Evolutionary conservation across 1,284 basidiomycete genomes (phyloP), one percentile per base, ranked within the genome.

Genomic region (Athelia sp.): DNA sequence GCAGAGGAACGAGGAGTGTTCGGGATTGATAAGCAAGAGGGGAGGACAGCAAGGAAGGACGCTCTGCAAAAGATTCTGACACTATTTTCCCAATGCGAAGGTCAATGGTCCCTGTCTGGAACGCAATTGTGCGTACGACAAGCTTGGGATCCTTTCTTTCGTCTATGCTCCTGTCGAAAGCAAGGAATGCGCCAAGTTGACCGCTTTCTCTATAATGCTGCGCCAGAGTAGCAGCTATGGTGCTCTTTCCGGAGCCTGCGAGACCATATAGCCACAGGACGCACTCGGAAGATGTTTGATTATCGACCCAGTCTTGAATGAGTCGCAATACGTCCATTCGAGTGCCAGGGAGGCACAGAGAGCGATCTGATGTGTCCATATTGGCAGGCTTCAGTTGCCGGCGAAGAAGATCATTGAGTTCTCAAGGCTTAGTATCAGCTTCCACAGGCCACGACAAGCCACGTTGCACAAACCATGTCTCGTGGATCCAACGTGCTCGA

Each of bases 201-300:
- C 44, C n/a, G 15, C 47, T 24, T n/a, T 52, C 52, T n/a, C 48
- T 0, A 19, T 13, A 43, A 11, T 11, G 10, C 11, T 43, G 11
- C 11, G 52, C 57, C 21, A 60, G 44, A 14, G 52, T 57, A 4
- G 57, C 54, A 4, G 57, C 47, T 19, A 60, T 21, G 1, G n/a
- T n/a, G n/a, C n/a, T n/a, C n/a, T n/a, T n/a, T n/a, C n/a, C n/a
- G n/a, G n/a, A n/a, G n/a, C n/a, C 58, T 2, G 56, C 54, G 13
- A 54, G 38, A 11, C 58, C 58, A 47, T 53, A 40, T 15, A 60
- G 19, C 56, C 56, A 60, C 19, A 59, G 50, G 13, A 54, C 34
- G 17, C 50, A 56, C 26, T 50, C 32, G n/a, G 14, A 34, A 15
- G 29, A 15, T 4, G 53, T 32, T 2, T 48, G 32, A 44, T 43